Evolutionary conservation across 2,329 filamentous ascomycete species (phyloP).

Genomic region (Dryadomyces quercus-mongolicae): DNA sequence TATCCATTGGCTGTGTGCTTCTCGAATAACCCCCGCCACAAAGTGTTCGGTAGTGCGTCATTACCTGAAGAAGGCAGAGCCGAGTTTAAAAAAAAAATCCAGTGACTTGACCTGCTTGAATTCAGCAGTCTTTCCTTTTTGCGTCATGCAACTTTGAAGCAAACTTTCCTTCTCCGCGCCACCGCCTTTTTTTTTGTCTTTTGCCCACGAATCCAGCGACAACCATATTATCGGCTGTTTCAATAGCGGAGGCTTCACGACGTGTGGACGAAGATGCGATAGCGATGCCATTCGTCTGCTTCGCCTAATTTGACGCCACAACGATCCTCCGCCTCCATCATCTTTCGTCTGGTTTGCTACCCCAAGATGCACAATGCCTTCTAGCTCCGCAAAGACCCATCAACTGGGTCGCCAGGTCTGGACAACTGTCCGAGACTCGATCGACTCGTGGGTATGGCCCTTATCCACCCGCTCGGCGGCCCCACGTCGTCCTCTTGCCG

Average conservation of each 20-base stretch:
- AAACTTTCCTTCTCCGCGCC: not conserved
- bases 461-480: not conserved
- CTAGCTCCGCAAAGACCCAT: conserved; percentile 20
- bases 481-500: not conserved
- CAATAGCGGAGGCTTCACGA: not conserved
- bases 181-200: not conserved
- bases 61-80: not conserved
- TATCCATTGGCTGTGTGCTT: conserved; percentile 1
- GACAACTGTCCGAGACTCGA: conserved; percentile 19
- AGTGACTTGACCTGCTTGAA: not conserved
- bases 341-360: not conserved
- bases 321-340: not conserved
- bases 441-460: conserved; percentile 9
- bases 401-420: conserved; percentile 22
- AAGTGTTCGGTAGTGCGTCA: conserved; percentile 1
- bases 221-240: too few relatives aligned
- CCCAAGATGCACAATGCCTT: conserved; percentile 18
- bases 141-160: not conserved
- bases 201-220: too few relatives aligned
- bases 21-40: not conserved
- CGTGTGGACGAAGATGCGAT: not conserved
- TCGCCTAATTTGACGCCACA: not conserved
- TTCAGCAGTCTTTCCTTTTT: not conserved
- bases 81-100: not conserved
- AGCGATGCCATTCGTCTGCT: not conserved